phyloP scores from a whole-genome alignment of 1,284 basidiomycete genomes.

The Coniferiporia sulphurascens region DNA sequence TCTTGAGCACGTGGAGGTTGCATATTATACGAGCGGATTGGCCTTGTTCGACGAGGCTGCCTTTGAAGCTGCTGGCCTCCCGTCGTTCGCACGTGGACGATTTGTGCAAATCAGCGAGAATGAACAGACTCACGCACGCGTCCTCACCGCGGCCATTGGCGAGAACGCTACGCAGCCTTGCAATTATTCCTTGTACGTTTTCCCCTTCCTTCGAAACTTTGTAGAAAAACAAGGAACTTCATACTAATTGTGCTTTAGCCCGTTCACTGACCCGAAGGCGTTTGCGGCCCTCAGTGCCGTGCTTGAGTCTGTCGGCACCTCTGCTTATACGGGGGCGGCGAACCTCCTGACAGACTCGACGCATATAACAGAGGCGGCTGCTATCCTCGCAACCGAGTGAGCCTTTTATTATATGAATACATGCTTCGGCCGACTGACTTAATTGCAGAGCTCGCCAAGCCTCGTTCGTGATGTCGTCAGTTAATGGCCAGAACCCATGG shows the following conservation, averaged over 20 bases:
- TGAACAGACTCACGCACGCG: conserved; percentile 48
- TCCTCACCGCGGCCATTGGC: conserved; percentile 41
- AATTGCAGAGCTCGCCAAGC: conserved; percentile 36
- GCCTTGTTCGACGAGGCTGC: conserved; percentile 39
- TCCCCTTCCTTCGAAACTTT: not conserved
- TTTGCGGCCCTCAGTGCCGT: conserved; percentile 51
- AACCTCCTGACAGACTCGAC: conserved; percentile 37
- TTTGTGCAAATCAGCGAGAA: conserved; percentile 53
- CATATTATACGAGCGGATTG: conserved; percentile 51
- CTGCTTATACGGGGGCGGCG: conserved; percentile 53
- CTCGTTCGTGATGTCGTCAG: conserved; percentile 46
- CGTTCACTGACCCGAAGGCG: conserved; percentile 38
- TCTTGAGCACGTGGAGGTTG: conserved; percentile 64
- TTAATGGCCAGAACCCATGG: conserved; percentile 46
- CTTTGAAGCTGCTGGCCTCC: conserved; percentile 50
- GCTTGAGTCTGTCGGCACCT: conserved; percentile 50
- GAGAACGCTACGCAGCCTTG: conserved; percentile 39
- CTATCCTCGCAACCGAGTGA: conserved; percentile 32
- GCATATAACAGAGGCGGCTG: conserved; percentile 33
- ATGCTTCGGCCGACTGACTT: not conserved
- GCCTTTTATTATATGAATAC: not conserved
- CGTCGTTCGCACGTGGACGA: conserved; percentile 46
- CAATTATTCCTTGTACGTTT: conserved; percentile 53
- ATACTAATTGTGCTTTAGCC: conserved; percentile 31
- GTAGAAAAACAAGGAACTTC: not conserved